Evolutionary conservation across 78 protist species (phyloP), one percentile per base, ranked within the genome.

Genomic region (Isochrysis galbana): DNA sequence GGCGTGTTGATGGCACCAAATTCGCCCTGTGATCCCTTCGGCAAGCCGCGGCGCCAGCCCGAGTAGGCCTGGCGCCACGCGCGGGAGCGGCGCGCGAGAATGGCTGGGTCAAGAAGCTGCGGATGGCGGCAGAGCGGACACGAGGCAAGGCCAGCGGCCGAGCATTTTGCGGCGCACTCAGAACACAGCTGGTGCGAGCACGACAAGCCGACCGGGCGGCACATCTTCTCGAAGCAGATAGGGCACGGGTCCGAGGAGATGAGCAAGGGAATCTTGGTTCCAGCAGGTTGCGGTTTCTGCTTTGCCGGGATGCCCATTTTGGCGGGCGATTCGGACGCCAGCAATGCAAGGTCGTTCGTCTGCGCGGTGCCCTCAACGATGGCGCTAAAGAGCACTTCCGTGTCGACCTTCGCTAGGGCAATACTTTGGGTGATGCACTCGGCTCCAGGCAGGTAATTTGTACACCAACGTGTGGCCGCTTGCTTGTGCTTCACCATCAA

Each of bases 41-140:
- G 25, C 23, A 7, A 19, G 44, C 82, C 82, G 44, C 7, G 2
- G 39, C 82, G 82, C 82, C 82, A 72, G 10, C 32, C 2, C 44
- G 32, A 36, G 41, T 72, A 72, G 44, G 82, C 82, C 39, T 2
- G 11, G 42, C 82, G 82, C 42, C 42, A 72, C 42, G 2, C 82
- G 32, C 5, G 44, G 39, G 32, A 17, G 41, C 82, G 82, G 36
- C 14, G 32, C 5, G 44, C 82, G 42, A 72, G 82, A 14, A 2
- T 2, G 44, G 3, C 17, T 17, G 82, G 82, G 82, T 72, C 82
- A 41, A 72, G 82, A 19, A 72, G 82, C 32, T 72, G 82, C 82
- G 82, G 82, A 17, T 72, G 82, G 82, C 82, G 82, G 82, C 82
- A 72, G 41, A 72, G 23, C 44, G 82, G 82, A 41, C 82, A 72